phyloP scores from a whole-genome alignment of 306 rosid species.

The Sphenostylis stenocarpa region DNA sequence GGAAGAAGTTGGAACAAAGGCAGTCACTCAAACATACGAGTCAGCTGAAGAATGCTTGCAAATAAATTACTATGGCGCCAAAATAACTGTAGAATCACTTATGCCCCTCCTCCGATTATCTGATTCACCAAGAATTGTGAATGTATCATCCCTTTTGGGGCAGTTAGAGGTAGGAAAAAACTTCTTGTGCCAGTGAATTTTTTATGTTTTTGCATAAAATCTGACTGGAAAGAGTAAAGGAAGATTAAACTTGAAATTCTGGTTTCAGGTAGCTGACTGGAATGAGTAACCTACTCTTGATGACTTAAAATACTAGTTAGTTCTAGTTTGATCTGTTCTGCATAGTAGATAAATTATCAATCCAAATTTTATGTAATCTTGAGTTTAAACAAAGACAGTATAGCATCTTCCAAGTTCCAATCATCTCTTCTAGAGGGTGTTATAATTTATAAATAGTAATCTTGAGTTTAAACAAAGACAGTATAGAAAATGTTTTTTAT shows the following conservation, averaged over 20 bases:
- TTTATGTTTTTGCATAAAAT: background rate
- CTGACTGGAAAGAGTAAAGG: background rate
- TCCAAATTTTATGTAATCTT: background rate
- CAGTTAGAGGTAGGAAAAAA: conserved; percentile 34
- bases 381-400: too few species aligned
- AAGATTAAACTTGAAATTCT: background rate
- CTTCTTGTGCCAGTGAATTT: background rate
- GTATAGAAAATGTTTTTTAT: too few species aligned
- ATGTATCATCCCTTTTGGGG: conserved; percentile 43
- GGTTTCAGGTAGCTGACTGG: background rate
- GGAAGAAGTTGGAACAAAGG: background rate
- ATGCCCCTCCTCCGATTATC: conserved; percentile 41
- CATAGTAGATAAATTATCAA: background rate
- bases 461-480: too few species aligned
- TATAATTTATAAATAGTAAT: too few species aligned
- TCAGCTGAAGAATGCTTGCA: conserved; percentile 49
- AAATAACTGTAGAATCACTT: conserved; percentile 33
- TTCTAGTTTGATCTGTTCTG: background rate
- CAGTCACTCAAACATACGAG: conserved; percentile 34
- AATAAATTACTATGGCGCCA: conserved; percentile 43
- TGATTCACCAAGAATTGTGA: conserved; percentile 50
- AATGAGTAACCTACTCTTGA: background rate
- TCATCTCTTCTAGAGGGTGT: too few species aligned
- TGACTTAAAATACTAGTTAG: background rate
- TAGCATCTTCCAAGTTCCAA: too few species aligned